Conservation (phyloP, 768 basidiomycete species). For the Multifurca ochricompacta region DNA sequence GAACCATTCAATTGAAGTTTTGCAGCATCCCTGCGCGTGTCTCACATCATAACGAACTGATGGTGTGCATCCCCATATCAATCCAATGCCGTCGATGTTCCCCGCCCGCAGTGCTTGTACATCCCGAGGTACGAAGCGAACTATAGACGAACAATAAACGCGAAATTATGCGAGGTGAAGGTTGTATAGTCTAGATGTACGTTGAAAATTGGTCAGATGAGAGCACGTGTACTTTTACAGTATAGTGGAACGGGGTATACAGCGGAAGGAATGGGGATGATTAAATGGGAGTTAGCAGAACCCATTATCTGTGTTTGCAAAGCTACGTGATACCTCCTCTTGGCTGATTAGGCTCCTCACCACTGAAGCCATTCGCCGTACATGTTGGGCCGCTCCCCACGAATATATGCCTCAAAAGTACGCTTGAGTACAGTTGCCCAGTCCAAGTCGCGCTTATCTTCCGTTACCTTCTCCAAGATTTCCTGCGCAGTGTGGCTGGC, state of each 20-base stretch:
- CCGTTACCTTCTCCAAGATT: constrained; percentile 37
- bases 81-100: constrained; percentile 2
- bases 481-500: constrained; percentile 23
- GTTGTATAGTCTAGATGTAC: constrained; percentile 12
- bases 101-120: constrained; percentile 6
- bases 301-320: constrained; percentile 6
- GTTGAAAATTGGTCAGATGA: constrained; percentile 16
- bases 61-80: not conserved
- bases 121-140: constrained; percentile 1
- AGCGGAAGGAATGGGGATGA: not conserved
- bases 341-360: constrained; percentile 22
- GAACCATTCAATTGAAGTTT: not conserved
- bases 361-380: constrained; percentile 75
- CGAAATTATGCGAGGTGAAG: constrained; percentile 10
- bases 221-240: constrained; percentile 20
- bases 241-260: constrained; percentile 17
- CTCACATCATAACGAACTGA: not conserved
- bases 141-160: constrained; percentile 15
- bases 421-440: constrained; percentile 95
- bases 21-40: not conserved
- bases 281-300: not conserved
- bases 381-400: constrained; percentile 90
- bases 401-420: constrained; percentile 87
- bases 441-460: constrained; percentile 74
- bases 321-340: constrained; percentile 1